Conservation (phyloP, 2,329 filamentous ascomycete species). For the Dothideomycetes sp. region DNA sequence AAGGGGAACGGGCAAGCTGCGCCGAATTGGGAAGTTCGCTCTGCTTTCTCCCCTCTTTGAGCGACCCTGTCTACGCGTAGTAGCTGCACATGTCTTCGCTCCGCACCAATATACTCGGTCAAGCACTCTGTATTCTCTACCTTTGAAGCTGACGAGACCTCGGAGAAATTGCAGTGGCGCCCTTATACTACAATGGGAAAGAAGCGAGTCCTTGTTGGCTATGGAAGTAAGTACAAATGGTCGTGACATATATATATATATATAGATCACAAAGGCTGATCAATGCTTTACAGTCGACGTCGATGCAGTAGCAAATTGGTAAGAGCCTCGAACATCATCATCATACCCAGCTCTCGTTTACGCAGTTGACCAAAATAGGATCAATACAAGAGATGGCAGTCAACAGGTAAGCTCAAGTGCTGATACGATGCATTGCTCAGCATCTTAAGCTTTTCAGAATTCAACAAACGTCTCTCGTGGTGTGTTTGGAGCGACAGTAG, state of each 20-base stretch:
- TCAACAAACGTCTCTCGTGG: conserved; percentile 29
- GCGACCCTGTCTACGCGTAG: too few species aligned
- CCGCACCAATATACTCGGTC: too few species aligned
- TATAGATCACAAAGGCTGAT: too few species aligned
- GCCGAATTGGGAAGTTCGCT: too few species aligned
- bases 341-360: neutral
- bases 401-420: too few species aligned
- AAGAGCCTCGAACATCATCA: neutral
- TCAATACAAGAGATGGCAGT: conserved; percentile 29
- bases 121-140: too few species aligned
- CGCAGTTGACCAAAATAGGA: conserved; percentile 14
- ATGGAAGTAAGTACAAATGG: conserved; percentile 17
- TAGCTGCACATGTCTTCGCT: too few species aligned
- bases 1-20: too few species aligned
- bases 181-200: conserved; percentile 12
- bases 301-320: conserved; percentile 27
- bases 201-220: conserved; percentile 28
- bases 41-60: too few species aligned
- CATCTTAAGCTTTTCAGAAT: too few species aligned
- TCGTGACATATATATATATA: neutral
- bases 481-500: conserved; percentile 29
- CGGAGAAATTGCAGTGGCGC: neutral
- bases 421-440: too few species aligned
- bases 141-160: neutral
- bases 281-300: conserved; percentile 21